Conservation (phyloP, 2,329 filamentous ascomycete genomes). For the Cylindrodendrum hubeiense region DNA sequence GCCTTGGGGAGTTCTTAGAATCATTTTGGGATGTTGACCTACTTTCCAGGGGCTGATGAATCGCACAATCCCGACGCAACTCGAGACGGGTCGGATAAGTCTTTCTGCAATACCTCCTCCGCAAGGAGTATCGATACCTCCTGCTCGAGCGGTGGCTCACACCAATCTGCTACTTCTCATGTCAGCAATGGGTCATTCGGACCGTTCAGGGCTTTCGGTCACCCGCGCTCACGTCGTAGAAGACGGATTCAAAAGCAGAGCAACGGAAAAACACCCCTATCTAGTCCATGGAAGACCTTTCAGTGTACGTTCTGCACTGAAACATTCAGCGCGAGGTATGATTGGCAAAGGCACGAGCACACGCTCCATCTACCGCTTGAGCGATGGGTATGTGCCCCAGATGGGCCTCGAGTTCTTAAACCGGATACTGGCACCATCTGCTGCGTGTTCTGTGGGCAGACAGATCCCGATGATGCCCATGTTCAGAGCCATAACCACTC, state of each 20-base stretch:
- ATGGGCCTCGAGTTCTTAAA: slow-evolving; percentile 51
- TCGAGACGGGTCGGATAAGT: slow-evolving; percentile 15
- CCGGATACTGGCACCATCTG: slow-evolving; percentile 39
- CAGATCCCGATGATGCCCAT: slow-evolving; percentile 48
- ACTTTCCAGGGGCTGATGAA: background rate
- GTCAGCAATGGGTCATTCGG: slow-evolving; percentile 12
- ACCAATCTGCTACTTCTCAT: slow-evolving; percentile 11
- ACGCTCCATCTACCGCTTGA: slow-evolving; percentile 58
- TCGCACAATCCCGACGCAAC: background rate
- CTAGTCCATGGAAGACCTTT: slow-evolving; percentile 32
- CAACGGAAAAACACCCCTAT: slow-evolving; percentile 1
- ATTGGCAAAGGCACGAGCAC: slow-evolving; percentile 63
- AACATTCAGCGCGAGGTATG: slow-evolving; percentile 57
- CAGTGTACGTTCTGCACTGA: slow-evolving; percentile 61
- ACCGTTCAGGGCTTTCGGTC: slow-evolving; percentile 2
- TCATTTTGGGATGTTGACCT: background rate
- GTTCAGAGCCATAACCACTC: slow-evolving; percentile 50
- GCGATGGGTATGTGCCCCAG: slow-evolving; percentile 57
- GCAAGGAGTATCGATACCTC: slow-evolving; percentile 21
- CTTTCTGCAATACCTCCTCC: slow-evolving; percentile 4
- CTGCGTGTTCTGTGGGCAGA: slow-evolving; percentile 53
- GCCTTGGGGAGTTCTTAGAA: background rate
- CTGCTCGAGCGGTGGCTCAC: slow-evolving; percentile 17
- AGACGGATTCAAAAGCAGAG: slow-evolving; percentile 12
- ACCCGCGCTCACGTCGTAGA: slow-evolving; percentile 21